Evolutionary conservation across 179 eudicot species (phyloP).

Genomic region (Dionaea muscipula): DNA sequence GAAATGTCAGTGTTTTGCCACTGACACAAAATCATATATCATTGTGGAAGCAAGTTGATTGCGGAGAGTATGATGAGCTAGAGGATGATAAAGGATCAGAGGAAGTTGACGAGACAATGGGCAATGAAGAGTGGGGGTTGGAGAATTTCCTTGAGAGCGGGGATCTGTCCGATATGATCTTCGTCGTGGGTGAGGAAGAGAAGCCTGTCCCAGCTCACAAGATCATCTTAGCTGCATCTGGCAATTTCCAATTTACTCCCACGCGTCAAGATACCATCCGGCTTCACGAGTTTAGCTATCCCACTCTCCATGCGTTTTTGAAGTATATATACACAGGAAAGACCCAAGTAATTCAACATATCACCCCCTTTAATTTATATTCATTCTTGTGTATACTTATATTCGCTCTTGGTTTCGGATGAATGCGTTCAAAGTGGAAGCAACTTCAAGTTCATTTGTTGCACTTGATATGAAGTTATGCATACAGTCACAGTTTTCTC

Average conservation of each 20-base stretch:
- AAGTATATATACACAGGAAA: conserved; percentile 71
- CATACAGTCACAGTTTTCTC: too few relatives aligned
- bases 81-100: conserved; percentile 47
- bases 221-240: conserved; percentile 70
- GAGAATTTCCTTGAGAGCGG: conserved; percentile 71
- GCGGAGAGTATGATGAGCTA: conserved; percentile 33
- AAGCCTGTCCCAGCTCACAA: conserved; percentile 80
- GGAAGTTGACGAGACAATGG: conserved; percentile 30
- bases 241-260: conserved; percentile 35
- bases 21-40: conserved; percentile 69
- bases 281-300: conserved; percentile 46
- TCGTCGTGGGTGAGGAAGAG: conserved; percentile 62
- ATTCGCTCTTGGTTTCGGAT: neutral
- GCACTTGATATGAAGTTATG: too few relatives aligned
- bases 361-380: neutral
- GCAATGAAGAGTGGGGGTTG: conserved; percentile 55
- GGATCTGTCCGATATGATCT: conserved; percentile 78
- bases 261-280: conserved; percentile 37
- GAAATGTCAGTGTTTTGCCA: conserved; percentile 84
- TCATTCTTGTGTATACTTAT: neutral
- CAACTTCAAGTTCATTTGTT: too few relatives aligned
- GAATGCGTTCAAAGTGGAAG: too few relatives aligned
- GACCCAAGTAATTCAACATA: conserved; percentile 38
- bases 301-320: conserved; percentile 55
- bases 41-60: conserved; percentile 71